Percentiles rank a stretch among this genome's conserved stretches.
Evolutionary conservation across 73 alveolate species (phyloP).

Genomic region (Paramecium sexaurelia): DNA sequence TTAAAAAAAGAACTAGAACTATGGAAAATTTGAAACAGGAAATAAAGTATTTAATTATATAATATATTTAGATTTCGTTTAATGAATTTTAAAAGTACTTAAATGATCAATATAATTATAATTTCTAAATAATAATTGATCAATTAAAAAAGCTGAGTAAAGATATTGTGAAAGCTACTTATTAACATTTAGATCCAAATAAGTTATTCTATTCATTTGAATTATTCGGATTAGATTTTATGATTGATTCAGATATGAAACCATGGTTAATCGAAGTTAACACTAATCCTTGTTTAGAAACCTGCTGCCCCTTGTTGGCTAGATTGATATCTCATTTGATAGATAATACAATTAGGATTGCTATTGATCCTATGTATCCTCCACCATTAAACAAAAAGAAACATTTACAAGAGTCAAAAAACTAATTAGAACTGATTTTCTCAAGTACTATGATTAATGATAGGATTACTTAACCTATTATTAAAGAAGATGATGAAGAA

Average conservation of each 20-base stretch:
- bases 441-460: not conserved
- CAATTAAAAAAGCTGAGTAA: not conserved
- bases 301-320: constrained; percentile 91
- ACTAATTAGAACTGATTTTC: not conserved
- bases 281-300: constrained; percentile 95
- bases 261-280: constrained; percentile 92
- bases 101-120: not conserved
- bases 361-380: constrained; percentile 87
- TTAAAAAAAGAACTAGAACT: constrained; percentile 68
- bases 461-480: not conserved
- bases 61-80: constrained; percentile 63
- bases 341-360: constrained; percentile 90
- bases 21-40: constrained; percentile 57
- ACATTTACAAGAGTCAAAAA: not conserved
- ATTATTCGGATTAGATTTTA: constrained; percentile 91
- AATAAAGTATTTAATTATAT: constrained; percentile 71
- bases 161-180: constrained; percentile 12
- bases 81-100: constrained; percentile 64
- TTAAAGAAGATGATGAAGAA: constrained; percentile 46
- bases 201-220: constrained; percentile 24
- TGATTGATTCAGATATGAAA: constrained; percentile 91
- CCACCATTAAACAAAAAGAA: constrained; percentile 66
- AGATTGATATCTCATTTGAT: constrained; percentile 87
- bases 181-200: constrained; percentile 46
- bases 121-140: not conserved